Base-by-base conservation (phyloP, 2,329 filamentous ascomycete species). In the Colletotrichum lupini region DNA sequence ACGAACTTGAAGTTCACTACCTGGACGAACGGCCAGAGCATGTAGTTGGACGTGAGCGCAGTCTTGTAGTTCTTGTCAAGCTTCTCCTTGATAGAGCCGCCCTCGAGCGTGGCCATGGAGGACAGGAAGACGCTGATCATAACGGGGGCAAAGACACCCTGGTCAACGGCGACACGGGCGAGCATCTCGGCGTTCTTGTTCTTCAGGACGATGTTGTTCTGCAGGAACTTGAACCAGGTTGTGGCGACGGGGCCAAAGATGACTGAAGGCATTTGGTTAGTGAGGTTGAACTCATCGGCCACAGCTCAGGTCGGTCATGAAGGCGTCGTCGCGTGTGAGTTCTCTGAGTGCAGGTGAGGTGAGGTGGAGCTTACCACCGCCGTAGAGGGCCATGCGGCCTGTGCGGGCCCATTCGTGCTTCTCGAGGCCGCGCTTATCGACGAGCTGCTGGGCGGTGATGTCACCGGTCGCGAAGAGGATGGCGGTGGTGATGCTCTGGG, bases 381-480 rank as follows among this genome's bases (percentile, higher is more conserved):
- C 94, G 81, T 97, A 97, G 73, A 92, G 84, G 56, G 91, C 91
- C 94, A 97, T 97, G 78, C 94, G 92, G 12, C 88, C 92, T 35
- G 94, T 95, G 66, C 94, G 90, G 32, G 85, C 85, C 49, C 91
- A 77, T 79, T 96, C 93, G 82, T 99, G 96, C 76, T 93, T 93
- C 77, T 92, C 85, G 30, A 93, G 77, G 22, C 95, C 95, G 79
- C 89, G 92, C 82, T 91, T 92, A 85, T 98, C 96, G 73, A 99
- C 94, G 46, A 91, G 87, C 85, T 98, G 96, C 84, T 99, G 97
- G 49, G 97, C 95, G 77, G 97, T 92, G 74, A 93, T 88, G 85
- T 99, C 97, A 79, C 97, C 97, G 16, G 95, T 94, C 72, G 93
- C 95, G 82, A 98, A 99, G 75, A 99, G 92, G 73, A 98, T 89